A percentile compares a stretch with the other conserved stretches of the same genome.
Evolutionary conservation across 2,329 filamentous ascomycete genomes (phyloP).

Genomic region (Diatrype stigma): DNA sequence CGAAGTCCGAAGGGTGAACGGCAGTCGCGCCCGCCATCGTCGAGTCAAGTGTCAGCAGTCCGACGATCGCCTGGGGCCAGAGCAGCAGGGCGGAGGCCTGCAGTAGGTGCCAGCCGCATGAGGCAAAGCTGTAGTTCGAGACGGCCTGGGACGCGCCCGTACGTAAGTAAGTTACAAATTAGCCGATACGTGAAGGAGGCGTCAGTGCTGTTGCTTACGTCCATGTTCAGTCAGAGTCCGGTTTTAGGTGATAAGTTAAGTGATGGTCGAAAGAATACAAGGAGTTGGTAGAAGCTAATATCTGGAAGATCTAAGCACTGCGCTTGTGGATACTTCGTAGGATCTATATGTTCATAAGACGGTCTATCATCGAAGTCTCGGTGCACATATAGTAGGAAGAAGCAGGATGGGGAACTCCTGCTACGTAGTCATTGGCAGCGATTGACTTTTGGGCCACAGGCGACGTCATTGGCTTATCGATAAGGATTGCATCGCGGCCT

Average conservation of each 20-base stretch:
- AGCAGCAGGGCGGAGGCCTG: conserved; percentile 45
- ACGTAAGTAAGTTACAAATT: not conserved
- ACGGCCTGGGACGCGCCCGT: conserved; percentile 36
- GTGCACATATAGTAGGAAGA: too few relatives aligned
- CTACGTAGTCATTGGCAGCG: too few relatives aligned
- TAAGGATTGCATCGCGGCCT: too few relatives aligned
- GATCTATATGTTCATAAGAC: too few relatives aligned
- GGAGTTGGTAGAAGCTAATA: too few relatives aligned
- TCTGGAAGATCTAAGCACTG: too few relatives aligned
- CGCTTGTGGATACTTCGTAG: not conserved
- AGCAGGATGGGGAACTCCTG: too few relatives aligned
- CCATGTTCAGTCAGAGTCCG: conserved; percentile 18
- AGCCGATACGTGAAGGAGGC: not conserved
- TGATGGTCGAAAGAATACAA: not conserved
- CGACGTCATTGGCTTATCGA: too few relatives aligned
- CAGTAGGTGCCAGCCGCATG: conserved; percentile 45
- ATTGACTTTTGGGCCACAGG: too few relatives aligned
- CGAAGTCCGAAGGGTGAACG: conserved; percentile 35
- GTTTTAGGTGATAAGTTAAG: not conserved
- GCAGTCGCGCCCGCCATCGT: not conserved
- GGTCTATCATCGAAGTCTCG: too few relatives aligned
- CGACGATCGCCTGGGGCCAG: conserved; percentile 44
- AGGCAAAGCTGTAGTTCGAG: conserved; percentile 47
- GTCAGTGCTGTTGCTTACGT: conserved; percentile 17
- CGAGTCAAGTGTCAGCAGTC: conserved; percentile 31